These are phyloP conservation scores for Clavariopsis aquatica DNA, from an alignment of 495 filamentous ascomycete species.

Conservation along the genomic window DNA sequence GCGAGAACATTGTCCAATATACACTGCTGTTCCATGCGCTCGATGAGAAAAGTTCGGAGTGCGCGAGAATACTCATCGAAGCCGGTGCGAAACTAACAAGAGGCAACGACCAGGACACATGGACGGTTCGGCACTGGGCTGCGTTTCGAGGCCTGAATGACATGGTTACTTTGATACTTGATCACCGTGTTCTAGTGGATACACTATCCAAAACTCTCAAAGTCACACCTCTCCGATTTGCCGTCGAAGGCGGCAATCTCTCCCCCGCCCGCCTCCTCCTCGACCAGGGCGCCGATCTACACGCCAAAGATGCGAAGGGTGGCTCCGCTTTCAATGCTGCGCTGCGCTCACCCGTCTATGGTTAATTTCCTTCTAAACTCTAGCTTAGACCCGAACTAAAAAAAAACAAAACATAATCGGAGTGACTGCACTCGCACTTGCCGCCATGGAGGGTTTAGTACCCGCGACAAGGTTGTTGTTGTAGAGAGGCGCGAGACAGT, in stretches of 20 bases:
- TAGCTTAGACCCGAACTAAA: background rate
- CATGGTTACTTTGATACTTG: background rate
- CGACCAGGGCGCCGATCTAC: background rate
- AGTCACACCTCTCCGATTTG: background rate
- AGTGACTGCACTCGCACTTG: background rate
- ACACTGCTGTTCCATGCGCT: too few species aligned
- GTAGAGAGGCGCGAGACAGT: background rate
- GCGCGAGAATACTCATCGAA: too few species aligned
- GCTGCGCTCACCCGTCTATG: background rate
- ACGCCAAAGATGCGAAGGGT: background rate
- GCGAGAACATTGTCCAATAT: too few species aligned
- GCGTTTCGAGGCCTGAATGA: background rate
- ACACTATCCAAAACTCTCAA: background rate
- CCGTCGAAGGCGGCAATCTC: background rate
- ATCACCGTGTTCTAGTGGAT: background rate
- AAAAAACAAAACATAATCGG: background rate
- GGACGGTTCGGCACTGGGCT: background rate
- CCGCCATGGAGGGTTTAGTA: background rate
- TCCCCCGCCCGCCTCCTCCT: background rate
- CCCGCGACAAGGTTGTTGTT: background rate
- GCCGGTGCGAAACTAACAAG: too few species aligned
- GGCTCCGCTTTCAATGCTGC: background rate
- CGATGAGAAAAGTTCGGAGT: too few species aligned
- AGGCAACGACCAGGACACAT: too few species aligned
- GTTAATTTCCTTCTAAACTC: conserved; percentile 1